Conservation (phyloP, 2,329 filamentous ascomycete species). For the Chrysoporthe deuterocubensis region DNA sequence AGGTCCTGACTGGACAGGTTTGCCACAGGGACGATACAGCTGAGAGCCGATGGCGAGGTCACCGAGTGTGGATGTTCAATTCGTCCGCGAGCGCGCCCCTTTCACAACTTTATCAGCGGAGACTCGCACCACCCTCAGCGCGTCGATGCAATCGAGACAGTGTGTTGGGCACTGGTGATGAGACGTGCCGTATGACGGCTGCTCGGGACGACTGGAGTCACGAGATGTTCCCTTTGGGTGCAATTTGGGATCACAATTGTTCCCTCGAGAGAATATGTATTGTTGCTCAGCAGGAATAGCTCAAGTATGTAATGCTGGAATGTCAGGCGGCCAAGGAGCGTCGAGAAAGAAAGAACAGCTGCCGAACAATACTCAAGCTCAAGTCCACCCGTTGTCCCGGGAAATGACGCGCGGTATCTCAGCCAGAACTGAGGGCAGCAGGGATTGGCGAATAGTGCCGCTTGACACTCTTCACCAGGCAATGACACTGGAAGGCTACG, state of each 20-base stretch:
- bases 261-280: neutral
- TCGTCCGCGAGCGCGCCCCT: too few relatives aligned
- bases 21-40: too few relatives aligned
- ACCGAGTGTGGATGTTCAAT: too few relatives aligned
- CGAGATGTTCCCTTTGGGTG: too few relatives aligned
- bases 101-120: too few relatives aligned
- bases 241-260: neutral
- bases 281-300: neutral
- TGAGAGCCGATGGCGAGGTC: too few relatives aligned
- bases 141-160: too few relatives aligned
- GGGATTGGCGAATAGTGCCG: neutral
- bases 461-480: neutral
- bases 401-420: neutral
- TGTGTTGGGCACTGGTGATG: too few relatives aligned
- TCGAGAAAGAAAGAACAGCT: slow-evolving; percentile 22
- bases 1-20: too few relatives aligned
- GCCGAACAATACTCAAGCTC: neutral
- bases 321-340: slow-evolving; percentile 21
- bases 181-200: too few relatives aligned
- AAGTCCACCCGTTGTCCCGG: neutral
- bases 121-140: too few relatives aligned
- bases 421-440: neutral
- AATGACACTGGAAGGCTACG: neutral
- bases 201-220: too few relatives aligned
- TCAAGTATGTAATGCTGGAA: slow-evolving; percentile 4